phyloP scores from a whole-genome alignment of 1,284 basidiomycete species.

The Ustilago nuda region DNA sequence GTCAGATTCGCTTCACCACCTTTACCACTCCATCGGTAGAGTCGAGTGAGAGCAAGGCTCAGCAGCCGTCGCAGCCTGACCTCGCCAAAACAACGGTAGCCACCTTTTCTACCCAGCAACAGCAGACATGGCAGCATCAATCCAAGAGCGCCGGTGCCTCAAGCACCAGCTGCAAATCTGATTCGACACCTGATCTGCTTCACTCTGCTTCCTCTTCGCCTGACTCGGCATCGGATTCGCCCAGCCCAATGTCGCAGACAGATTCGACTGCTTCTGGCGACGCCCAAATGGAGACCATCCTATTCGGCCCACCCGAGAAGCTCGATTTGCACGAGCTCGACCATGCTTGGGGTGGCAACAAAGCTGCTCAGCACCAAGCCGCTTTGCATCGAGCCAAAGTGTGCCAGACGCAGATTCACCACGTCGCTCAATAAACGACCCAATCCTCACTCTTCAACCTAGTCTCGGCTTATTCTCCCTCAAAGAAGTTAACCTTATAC shows the following conservation, averaged over 20 bases:
- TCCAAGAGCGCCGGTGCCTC: slow-evolving; percentile 11
- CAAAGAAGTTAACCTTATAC: slow-evolving; percentile 17
- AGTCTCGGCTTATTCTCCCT: background rate
- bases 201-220: slow-evolving; percentile 35
- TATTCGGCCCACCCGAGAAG: slow-evolving; percentile 51
- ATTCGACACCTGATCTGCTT: slow-evolving; percentile 35
- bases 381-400: slow-evolving; percentile 23
- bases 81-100: slow-evolving; percentile 9
- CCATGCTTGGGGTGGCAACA: slow-evolving; percentile 42
- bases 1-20: slow-evolving; percentile 50
- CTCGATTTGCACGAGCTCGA: slow-evolving; percentile 49
- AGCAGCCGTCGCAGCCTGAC: slow-evolving; percentile 21
- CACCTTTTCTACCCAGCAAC: slow-evolving; percentile 15
- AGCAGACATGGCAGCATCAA: slow-evolving; percentile 38
- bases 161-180: slow-evolving; percentile 17
- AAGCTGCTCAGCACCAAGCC: slow-evolving; percentile 30
- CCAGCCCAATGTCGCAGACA: slow-evolving; percentile 34
- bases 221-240: slow-evolving; percentile 36
- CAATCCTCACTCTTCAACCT: background rate
- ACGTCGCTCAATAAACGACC: slow-evolving; percentile 10
- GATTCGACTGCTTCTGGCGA: slow-evolving; percentile 29
- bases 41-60: slow-evolving; percentile 10
- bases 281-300: slow-evolving; percentile 45
- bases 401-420: slow-evolving; percentile 15
- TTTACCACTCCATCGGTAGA: slow-evolving; percentile 39